Conservation (phyloP, 352 stramenopile genomes). For the Phytophthora melonis region DNA sequence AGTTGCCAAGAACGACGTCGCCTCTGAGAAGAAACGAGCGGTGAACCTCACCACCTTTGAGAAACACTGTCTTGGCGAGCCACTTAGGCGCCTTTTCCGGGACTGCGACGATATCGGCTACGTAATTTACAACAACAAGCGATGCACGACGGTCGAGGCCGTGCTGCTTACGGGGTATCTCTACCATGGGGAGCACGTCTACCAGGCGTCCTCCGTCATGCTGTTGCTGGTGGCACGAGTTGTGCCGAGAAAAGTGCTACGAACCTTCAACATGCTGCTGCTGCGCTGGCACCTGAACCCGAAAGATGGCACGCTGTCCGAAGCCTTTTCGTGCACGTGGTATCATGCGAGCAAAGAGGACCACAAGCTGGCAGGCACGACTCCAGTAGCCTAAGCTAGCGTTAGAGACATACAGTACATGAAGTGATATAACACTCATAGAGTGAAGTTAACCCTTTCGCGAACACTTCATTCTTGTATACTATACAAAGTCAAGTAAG, state of each 20-base stretch:
- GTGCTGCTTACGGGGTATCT: conserved; percentile 19
- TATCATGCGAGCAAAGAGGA: conserved; percentile 1
- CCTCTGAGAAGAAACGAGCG: not conserved
- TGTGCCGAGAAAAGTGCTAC: conserved; percentile 9
- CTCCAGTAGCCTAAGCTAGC: not conserved
- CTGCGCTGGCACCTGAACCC: conserved; percentile 17
- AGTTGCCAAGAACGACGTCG: not conserved
- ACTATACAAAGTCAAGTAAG: not conserved
- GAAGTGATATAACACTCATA: too few species aligned
- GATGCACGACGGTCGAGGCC: conserved; percentile 10
- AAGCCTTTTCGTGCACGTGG: conserved; percentile 4
- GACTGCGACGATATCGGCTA: conserved; percentile 14
- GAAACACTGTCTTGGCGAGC: not conserved
- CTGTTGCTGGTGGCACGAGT: conserved; percentile 16
- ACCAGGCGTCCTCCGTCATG: conserved; percentile 10
- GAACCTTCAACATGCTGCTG: conserved; percentile 30
- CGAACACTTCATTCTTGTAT: not conserved
- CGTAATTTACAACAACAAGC: not conserved
- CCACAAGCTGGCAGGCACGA: not conserved
- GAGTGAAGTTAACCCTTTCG: not conserved
- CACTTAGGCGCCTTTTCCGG: not conserved
- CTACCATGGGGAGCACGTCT: conserved; percentile 20
- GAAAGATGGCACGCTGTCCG: conserved; percentile 2
- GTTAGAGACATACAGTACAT: too few species aligned
- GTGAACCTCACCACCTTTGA: not conserved